A percentile compares a stretch with the other conserved stretches of the same genome.
Evolutionary conservation across 345 rosid genomes (phyloP).

Genomic region (Hibiscus tridactylites): DNA sequence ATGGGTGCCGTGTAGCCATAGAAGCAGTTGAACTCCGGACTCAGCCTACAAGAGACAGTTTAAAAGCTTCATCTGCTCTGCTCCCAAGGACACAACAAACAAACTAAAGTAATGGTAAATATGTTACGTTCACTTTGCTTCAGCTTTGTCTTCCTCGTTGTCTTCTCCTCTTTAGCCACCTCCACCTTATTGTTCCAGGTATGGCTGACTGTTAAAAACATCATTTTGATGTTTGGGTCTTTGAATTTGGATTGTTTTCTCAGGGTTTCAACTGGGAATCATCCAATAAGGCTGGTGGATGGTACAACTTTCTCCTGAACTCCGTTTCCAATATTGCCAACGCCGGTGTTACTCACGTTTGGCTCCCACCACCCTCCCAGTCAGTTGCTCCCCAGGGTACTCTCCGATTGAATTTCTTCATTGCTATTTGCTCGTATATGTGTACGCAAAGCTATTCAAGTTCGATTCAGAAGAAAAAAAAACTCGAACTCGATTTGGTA

Average conservation of each 20-base stretch:
- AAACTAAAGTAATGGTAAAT: neutral
- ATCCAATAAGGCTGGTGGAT: slow-evolving; percentile 54
- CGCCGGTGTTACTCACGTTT: slow-evolving; percentile 73
- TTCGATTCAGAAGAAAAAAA: too few relatives aligned
- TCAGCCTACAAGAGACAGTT: neutral
- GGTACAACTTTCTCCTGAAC: slow-evolving; percentile 67
- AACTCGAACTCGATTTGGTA: too few relatives aligned
- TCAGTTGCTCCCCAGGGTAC: slow-evolving; percentile 54
- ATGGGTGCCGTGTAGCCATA: too few relatives aligned
- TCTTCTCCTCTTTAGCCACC: neutral
- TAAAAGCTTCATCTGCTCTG: neutral
- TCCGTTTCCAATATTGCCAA: slow-evolving; percentile 41
- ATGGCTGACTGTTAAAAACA: neutral
- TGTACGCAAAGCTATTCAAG: too few relatives aligned
- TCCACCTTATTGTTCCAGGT: neutral
- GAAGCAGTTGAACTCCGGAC: too few relatives aligned
- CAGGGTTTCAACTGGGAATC: slow-evolving; percentile 93
- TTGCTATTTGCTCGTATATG: too few relatives aligned
- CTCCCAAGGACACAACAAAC: neutral
- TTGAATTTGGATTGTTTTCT: neutral
- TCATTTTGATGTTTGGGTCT: neutral
- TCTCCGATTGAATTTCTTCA: too few relatives aligned
- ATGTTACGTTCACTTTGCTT: neutral
- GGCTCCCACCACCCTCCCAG: slow-evolving; percentile 96
- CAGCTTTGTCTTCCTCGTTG: neutral